Conservation (phyloP, 2,329 filamentous ascomycete genomes). For the Trichoderma sp. region DNA sequence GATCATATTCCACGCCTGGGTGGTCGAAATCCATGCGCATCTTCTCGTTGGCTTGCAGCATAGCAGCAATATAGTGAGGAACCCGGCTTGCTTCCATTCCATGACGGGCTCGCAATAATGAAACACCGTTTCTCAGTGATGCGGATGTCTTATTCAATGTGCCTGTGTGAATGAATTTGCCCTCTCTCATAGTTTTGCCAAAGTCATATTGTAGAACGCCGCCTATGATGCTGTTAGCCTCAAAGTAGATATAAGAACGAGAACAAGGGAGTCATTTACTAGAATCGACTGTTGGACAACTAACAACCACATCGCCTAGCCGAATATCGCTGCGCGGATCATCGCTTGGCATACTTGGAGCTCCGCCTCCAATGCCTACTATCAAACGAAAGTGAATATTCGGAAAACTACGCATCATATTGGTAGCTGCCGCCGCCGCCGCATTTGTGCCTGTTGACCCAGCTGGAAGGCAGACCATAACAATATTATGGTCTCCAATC, state of each 20-base stretch:
- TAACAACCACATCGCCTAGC: not conserved
- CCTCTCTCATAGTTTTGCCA: not conserved
- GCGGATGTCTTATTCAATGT: not conserved
- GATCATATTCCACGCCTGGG: not conserved
- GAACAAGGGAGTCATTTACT: not conserved
- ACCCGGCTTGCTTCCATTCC: not conserved
- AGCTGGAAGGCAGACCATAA: slow-evolving; percentile 21
- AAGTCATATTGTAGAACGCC: not conserved
- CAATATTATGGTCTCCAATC: slow-evolving; percentile 18
- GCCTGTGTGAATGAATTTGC: not conserved
- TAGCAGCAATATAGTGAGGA: no score
- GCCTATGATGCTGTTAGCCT: not conserved
- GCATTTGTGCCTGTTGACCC: not conserved
- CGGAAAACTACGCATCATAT: not conserved
- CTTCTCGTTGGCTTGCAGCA: not conserved
- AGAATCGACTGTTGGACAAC: not conserved
- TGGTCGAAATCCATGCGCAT: not conserved
- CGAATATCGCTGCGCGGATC: not conserved
- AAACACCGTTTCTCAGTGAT: not conserved
- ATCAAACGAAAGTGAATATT: not conserved
- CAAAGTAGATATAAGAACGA: not conserved
- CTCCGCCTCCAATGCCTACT: not conserved
- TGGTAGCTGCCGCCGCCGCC: not conserved
- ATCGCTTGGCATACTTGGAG: not conserved
- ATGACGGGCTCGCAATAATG: not conserved